phyloP scores from a whole-genome alignment of 176 grass and related monocot genomes.

The Poa pratensis region DNA sequence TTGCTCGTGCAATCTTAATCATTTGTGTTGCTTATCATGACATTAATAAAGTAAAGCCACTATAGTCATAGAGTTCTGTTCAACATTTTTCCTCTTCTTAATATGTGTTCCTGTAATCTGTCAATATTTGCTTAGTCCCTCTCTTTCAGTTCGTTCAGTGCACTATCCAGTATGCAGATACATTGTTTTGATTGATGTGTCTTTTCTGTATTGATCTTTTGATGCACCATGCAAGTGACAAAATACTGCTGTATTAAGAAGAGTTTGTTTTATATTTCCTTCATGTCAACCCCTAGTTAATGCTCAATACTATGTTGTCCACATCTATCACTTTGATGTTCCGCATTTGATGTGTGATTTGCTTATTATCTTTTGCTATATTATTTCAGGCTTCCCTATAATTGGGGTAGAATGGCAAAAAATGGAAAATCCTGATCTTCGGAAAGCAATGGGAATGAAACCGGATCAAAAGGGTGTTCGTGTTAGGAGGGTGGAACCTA shows the following conservation, averaged over 20 bases:
- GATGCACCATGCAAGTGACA: background rate
- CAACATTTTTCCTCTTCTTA: background rate
- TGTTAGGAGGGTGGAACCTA: conserved; percentile 90
- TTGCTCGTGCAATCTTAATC: background rate
- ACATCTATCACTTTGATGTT: conserved; percentile 8
- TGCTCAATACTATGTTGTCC: background rate
- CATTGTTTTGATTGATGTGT: background rate
- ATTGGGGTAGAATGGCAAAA: conserved; percentile 98
- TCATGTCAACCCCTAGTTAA: background rate
- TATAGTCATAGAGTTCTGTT: background rate
- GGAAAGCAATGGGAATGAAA: conserved; percentile 97
- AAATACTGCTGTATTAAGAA: background rate
- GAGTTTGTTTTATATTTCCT: background rate
- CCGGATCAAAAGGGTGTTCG: conserved; percentile 92
- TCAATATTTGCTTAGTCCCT: conserved; percentile 16
- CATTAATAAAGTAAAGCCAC: background rate
- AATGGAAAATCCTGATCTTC: conserved; percentile 98
- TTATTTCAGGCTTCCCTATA: conserved; percentile 83
- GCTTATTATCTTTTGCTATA: conserved; percentile 13
- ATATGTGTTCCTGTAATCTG: background rate
- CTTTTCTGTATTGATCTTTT: conserved; percentile 25
- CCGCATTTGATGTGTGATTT: background rate
- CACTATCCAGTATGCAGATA: background rate
- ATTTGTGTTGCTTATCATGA: background rate
- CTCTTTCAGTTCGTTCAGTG: conserved; percentile 2